Conservation (phyloP, 257 asterid genomes). For the Lycium barbarum region DNA sequence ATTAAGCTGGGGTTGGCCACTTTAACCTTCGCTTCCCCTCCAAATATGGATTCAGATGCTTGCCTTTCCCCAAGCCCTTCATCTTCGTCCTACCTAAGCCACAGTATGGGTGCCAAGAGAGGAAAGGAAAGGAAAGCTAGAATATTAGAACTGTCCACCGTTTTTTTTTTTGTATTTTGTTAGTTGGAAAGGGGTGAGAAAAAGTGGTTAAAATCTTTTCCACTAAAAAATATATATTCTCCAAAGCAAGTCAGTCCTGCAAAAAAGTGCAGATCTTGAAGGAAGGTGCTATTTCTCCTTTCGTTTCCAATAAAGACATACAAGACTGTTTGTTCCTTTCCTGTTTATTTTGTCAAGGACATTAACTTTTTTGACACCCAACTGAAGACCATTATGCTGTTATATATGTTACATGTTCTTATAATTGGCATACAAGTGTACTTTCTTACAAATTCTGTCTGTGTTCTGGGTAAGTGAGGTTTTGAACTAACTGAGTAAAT, state of each 20-base stretch:
- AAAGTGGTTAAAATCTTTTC: constrained; percentile 6
- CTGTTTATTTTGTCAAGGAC: constrained; percentile 18
- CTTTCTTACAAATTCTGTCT: background rate
- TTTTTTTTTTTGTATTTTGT: background rate
- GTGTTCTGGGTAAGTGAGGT: background rate
- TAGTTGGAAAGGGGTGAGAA: background rate
- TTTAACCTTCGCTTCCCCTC: background rate
- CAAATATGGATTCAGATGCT: constrained; percentile 5
- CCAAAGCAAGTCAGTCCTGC: constrained; percentile 6
- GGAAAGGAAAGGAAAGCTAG: constrained; percentile 19
- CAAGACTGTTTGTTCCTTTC: background rate
- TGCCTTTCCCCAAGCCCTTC: constrained; percentile 7
- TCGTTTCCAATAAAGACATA: constrained; percentile 2
- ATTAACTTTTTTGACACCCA: background rate
- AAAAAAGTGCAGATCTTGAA: background rate
- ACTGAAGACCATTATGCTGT: background rate
- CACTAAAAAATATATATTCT: background rate
- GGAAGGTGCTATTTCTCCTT: constrained; percentile 4
- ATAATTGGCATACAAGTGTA: background rate
- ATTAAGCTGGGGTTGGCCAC: background rate
- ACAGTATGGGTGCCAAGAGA: constrained; percentile 10
- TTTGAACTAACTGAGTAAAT: constrained; percentile 8
- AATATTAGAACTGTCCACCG: background rate
- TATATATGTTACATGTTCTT: background rate
- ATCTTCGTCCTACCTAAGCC: background rate